A percentile compares a stretch with the other conserved stretches of the same genome.
Conservation (phyloP, 768 basidiomycete species). For the Suillus ampliporus region DNA sequence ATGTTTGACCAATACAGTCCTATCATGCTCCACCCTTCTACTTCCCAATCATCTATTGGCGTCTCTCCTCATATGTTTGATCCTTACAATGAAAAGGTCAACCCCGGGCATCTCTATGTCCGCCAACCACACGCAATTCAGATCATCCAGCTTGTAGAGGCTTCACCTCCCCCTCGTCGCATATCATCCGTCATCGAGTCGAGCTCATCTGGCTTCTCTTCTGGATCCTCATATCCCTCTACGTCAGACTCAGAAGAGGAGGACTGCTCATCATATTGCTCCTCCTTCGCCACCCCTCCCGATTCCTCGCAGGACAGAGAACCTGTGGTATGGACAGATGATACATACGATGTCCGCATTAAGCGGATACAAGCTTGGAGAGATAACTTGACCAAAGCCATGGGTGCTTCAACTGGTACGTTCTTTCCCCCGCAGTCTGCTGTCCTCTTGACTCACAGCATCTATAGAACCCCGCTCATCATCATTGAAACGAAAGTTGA, state of each 20-base stretch:
- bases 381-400: constrained; percentile 55
- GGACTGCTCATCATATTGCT: constrained; percentile 75
- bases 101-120: constrained; percentile 50
- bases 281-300: constrained; percentile 57
- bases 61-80: constrained; percentile 23
- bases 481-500: constrained; percentile 54
- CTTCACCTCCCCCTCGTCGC: constrained; percentile 56
- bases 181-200: constrained; percentile 39
- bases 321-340: constrained; percentile 42
- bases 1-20: constrained; percentile 33
- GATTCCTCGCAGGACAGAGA: constrained; percentile 35
- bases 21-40: constrained; percentile 33
- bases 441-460: constrained; percentile 15
- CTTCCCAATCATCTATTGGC: constrained; percentile 27
- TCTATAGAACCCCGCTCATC: constrained; percentile 32
- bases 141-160: constrained; percentile 79
- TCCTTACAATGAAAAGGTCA: constrained; percentile 41
- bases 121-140: constrained; percentile 57
- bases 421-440: constrained; percentile 12
- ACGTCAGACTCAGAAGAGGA: constrained; percentile 43
- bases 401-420: constrained; percentile 50
- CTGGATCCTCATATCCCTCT: constrained; percentile 41
- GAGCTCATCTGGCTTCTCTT: constrained; percentile 48
- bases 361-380: constrained; percentile 77
- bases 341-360: constrained; percentile 61